Conservation (phyloP, 129 eudicot species). For the Pseudognaphalium luteoalbum region DNA sequence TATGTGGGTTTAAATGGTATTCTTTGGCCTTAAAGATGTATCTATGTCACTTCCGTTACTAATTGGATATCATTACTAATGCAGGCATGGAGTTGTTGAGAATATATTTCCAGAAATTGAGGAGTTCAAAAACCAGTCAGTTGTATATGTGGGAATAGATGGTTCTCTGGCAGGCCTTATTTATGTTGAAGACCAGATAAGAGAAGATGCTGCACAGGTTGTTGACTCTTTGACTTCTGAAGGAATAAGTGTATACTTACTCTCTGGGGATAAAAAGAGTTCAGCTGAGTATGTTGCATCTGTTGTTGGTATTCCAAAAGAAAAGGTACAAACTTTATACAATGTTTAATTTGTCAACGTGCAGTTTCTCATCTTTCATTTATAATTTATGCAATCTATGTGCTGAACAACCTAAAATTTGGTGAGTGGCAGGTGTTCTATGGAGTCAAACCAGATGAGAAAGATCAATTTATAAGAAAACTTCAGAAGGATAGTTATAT, state of each 20-base stretch:
- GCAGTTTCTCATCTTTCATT: not conserved
- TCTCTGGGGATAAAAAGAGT: slow-evolving; percentile 91
- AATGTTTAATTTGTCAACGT: not conserved
- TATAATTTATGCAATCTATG: not conserved
- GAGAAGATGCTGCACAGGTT: slow-evolving; percentile 94
- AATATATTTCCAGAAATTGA: slow-evolving; percentile 70
- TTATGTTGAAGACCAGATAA: slow-evolving; percentile 93
- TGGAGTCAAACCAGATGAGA: slow-evolving; percentile 90
- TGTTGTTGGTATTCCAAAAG: slow-evolving; percentile 84
- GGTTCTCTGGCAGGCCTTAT: slow-evolving; percentile 80
- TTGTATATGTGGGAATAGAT: slow-evolving; percentile 89
- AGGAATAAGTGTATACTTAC: slow-evolving; percentile 73
- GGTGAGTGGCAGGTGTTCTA: slow-evolving; percentile 58
- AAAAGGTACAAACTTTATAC: slow-evolving; percentile 47
- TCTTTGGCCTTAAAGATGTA: too few species aligned
- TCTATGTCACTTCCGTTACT: too few species aligned
- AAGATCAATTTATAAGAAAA: slow-evolving; percentile 57
- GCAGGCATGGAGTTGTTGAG: slow-evolving; percentile 81
- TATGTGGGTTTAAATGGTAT: too few species aligned
- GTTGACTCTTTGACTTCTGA: slow-evolving; percentile 59
- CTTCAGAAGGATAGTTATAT: slow-evolving; percentile 42
- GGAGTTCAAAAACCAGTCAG: slow-evolving; percentile 81
- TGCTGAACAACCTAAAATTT: too few species aligned
- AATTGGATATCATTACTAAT: not conserved
- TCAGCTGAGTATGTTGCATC: slow-evolving; percentile 97